Conservation (phyloP, 345 rosid genomes). For the Capsella bursapastoris region DNA sequence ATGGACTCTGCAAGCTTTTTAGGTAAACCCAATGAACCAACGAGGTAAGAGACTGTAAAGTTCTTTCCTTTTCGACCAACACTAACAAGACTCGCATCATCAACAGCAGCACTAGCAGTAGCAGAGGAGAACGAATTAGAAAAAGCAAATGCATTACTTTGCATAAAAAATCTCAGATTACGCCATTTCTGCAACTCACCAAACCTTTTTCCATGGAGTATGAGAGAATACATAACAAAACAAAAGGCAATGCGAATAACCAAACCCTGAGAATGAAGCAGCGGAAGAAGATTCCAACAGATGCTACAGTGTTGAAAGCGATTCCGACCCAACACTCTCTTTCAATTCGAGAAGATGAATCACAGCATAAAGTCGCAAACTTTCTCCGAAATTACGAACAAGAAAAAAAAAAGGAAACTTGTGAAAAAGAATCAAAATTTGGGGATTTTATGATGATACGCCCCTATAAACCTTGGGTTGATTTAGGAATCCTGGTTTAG, state of each 20-base stretch:
- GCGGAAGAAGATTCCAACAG: too few species aligned
- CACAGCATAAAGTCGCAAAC: not conserved
- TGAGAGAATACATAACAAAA: constrained; percentile 12
- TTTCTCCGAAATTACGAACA: not conserved
- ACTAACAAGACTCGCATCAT: not conserved
- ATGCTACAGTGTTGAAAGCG: too few species aligned
- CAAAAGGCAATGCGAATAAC: not conserved
- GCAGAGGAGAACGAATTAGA: not conserved
- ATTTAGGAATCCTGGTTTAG: too few species aligned
- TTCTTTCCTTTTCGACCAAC: not conserved
- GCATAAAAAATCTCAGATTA: not conserved
- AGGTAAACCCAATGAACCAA: not conserved
- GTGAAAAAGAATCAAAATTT: too few species aligned
- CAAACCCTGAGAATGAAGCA: too few species aligned
- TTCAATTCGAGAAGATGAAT: not conserved
- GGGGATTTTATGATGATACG: too few species aligned
- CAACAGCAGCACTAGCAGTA: not conserved
- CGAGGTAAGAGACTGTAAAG: not conserved
- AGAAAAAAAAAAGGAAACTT: not conserved
- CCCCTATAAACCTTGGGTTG: too few species aligned
- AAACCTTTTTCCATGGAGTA: not conserved
- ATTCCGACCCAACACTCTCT: not conserved
- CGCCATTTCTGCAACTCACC: constrained; percentile 10
- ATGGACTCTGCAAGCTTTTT: not conserved
- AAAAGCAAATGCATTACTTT: not conserved